Evolutionary conservation across 108 stramenopile genomes (phyloP).

Genomic region (Schizochytrium sp.): DNA sequence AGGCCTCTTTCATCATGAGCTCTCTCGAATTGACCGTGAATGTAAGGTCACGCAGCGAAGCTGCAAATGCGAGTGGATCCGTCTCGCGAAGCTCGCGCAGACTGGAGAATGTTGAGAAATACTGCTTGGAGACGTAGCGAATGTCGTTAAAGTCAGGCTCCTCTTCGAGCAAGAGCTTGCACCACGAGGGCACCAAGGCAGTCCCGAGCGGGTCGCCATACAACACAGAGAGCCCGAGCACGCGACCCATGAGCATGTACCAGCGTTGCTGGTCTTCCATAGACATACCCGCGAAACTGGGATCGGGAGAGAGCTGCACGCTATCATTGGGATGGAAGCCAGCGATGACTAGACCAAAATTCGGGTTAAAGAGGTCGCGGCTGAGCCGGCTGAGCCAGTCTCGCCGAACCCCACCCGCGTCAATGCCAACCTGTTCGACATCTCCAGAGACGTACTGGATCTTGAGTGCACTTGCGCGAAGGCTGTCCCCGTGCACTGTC

Average conservation of each 20-base stretch:
- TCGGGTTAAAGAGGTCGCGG: neutral
- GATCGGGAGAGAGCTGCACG: neutral
- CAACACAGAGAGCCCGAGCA: neutral
- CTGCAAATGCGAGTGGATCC: neutral
- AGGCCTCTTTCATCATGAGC: neutral
- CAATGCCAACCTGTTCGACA: neutral
- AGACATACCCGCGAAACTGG: neutral
- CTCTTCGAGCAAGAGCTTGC: constrained; percentile 8
- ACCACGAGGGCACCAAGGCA: neutral
- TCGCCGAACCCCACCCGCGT: neutral
- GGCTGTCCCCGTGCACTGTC: neutral
- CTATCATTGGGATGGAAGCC: constrained; percentile 5
- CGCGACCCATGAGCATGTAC: neutral
- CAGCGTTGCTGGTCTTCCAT: neutral
- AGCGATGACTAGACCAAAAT: neutral
- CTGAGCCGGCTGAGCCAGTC: constrained; percentile 10
- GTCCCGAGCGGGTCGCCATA: neutral
- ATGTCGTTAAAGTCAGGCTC: neutral
- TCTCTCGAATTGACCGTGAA: neutral
- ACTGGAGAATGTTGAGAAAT: neutral
- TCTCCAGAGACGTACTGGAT: neutral
- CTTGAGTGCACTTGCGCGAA: neutral
- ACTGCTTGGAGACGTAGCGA: neutral
- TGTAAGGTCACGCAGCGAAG: neutral
- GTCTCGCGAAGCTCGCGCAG: neutral